These are phyloP conservation scores for Oenanthe javanica DNA, from an alignment of 140 eudicot species.

Conservation along the genomic window DNA sequence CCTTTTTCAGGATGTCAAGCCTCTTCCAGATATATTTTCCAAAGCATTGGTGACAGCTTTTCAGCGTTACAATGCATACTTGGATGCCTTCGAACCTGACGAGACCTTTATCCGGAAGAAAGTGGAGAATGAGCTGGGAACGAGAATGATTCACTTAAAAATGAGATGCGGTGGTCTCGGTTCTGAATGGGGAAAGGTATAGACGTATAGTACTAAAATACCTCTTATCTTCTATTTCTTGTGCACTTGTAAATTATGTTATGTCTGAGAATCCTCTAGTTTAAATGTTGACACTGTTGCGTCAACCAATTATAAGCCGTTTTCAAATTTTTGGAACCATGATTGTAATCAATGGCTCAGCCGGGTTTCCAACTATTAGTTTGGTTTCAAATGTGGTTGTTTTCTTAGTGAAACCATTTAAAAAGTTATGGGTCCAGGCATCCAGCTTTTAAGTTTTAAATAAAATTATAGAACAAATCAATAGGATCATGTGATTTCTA, in stretches of 20 bases:
- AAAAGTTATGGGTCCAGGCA: too few species aligned
- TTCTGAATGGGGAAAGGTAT: slow-evolving; percentile 96
- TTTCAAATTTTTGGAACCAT: background rate
- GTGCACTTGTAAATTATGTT: background rate
- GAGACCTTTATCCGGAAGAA: slow-evolving; percentile 79
- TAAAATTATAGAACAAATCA: background rate
- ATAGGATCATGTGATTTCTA: background rate
- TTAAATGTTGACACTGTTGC: background rate
- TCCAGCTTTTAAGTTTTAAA: background rate
- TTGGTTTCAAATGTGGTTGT: background rate
- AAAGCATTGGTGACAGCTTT: slow-evolving; percentile 53
- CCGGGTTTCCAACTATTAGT: background rate
- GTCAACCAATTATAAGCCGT: background rate
- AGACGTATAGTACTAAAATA: background rate
- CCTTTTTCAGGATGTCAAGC: slow-evolving; percentile 69
- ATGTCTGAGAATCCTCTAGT: background rate
- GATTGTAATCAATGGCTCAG: background rate
- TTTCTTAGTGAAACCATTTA: background rate
- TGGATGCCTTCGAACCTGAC: slow-evolving; percentile 78
- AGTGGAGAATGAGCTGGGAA: slow-evolving; percentile 80
- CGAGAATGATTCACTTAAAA: slow-evolving; percentile 70
- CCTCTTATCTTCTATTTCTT: slow-evolving; percentile 15
- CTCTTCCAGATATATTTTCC: slow-evolving; percentile 41
- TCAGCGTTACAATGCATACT: slow-evolving; percentile 61
- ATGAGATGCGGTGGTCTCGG: slow-evolving; percentile 90